These are phyloP conservation scores for Wickerhamomyces xylosicus DNA, from an alignment of 805 yeast genomes.

Conservation along the genomic window DNA sequence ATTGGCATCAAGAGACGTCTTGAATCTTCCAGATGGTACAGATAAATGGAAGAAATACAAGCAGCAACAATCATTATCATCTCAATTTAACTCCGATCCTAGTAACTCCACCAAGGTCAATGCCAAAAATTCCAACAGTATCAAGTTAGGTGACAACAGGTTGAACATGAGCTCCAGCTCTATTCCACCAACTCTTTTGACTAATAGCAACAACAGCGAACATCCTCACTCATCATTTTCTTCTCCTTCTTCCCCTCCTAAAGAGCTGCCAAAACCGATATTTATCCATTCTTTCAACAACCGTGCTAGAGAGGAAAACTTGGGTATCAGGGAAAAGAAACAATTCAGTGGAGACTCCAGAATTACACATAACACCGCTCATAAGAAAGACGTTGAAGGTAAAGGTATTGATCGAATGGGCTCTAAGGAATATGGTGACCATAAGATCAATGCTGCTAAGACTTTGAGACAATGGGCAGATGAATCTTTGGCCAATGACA, in stretches of 20 bases:
- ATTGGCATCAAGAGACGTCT: constrained; percentile 58
- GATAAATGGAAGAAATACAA: constrained; percentile 29
- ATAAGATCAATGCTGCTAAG: constrained; percentile 42
- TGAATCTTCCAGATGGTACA: constrained; percentile 39
- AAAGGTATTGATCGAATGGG: constrained; percentile 59
- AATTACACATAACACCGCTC: constrained; percentile 55
- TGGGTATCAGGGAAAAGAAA: constrained; percentile 78
- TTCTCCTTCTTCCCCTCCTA: constrained; percentile 9
- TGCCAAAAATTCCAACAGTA: not conserved
- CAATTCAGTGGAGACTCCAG: constrained; percentile 75
- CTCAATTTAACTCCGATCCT: too few species aligned
- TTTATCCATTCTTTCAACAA: constrained; percentile 61
- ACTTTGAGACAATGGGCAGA: constrained; percentile 49
- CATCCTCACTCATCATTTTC: constrained; percentile 14
- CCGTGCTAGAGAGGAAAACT: constrained; percentile 80
- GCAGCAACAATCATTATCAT: not conserved
- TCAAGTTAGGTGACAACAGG: not conserved
- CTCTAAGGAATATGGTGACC: constrained; percentile 30
- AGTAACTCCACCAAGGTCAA: too few species aligned
- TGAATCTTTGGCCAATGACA: constrained; percentile 25
- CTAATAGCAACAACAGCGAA: constrained; percentile 10
- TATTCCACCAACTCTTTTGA: constrained; percentile 6
- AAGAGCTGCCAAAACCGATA: constrained; percentile 3
- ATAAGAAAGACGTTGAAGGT: constrained; percentile 68
- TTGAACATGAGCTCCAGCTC: not conserved